These are phyloP conservation scores for Lactarius sp. DNA, from an alignment of 768 basidiomycete genomes.

Conservation along the genomic window DNA sequence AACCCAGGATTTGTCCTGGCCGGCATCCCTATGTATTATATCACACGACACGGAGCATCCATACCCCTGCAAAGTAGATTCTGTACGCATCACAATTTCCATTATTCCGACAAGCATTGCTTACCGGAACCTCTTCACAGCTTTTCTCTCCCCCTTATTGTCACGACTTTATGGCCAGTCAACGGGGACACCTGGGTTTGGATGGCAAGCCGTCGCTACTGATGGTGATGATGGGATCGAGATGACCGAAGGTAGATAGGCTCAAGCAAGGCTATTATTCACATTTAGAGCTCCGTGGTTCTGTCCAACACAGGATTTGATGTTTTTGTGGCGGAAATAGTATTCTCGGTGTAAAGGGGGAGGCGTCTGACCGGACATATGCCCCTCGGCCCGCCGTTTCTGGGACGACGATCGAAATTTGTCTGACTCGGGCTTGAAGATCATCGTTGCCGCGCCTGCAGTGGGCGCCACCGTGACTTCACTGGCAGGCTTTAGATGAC, in stretches of 20 bases:
- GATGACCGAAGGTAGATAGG: conserved; percentile 43
- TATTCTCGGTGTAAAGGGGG: background rate
- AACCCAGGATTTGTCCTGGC: conserved; percentile 65
- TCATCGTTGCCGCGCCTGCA: background rate
- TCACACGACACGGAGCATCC: conserved; percentile 53
- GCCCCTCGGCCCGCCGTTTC: background rate
- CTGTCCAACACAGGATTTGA: background rate
- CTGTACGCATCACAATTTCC: conserved; percentile 18
- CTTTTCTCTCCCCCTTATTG: conserved; percentile 39
- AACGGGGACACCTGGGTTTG: conserved; percentile 42
- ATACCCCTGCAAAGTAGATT: conserved; percentile 34
- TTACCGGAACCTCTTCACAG: conserved; percentile 31
- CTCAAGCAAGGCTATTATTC: background rate
- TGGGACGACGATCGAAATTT: background rate
- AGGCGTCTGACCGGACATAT: background rate
- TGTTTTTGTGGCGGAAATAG: background rate
- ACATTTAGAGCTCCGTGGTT: background rate
- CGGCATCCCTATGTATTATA: conserved; percentile 79
- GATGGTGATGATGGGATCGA: conserved; percentile 65
- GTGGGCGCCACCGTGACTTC: background rate
- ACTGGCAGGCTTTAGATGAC: too few species aligned
- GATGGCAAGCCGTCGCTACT: conserved; percentile 77
- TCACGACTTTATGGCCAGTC: conserved; percentile 50
- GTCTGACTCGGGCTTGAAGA: background rate
- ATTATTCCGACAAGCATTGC: conserved; percentile 11